Percentiles rank a stretch among this genome's conserved stretches.
Conservation (phyloP, 768 basidiomycete species). For the Termitomyces sp. region DNA sequence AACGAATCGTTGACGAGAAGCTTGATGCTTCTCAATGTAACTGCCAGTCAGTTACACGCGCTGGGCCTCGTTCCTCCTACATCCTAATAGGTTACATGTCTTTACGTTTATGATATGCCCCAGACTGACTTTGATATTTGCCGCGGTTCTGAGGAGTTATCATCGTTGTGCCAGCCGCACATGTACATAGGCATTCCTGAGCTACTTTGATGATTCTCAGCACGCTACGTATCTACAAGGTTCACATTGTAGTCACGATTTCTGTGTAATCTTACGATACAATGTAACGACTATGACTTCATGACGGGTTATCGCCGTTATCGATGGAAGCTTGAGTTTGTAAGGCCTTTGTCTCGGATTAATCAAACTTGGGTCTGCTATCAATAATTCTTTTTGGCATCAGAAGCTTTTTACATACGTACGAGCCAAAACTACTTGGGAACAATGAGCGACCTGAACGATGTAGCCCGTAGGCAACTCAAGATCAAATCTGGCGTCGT, state of each 20-base stretch:
- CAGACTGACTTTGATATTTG: slow-evolving; percentile 12
- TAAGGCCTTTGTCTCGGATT: slow-evolving; percentile 2
- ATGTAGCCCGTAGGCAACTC: slow-evolving; percentile 54
- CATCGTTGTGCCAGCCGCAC: slow-evolving; percentile 9
- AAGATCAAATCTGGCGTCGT: slow-evolving; percentile 71
- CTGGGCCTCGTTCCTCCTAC: slow-evolving; percentile 10
- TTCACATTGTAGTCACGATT: slow-evolving; percentile 38
- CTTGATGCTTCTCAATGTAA: slow-evolving; percentile 25
- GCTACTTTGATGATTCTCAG: slow-evolving; percentile 7
- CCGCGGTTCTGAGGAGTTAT: slow-evolving; percentile 16
- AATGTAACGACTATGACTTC: slow-evolving; percentile 28
- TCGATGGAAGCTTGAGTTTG: slow-evolving; percentile 7
- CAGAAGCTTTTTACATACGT: neutral
- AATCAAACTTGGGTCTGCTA: neutral
- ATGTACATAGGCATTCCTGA: slow-evolving; percentile 10
- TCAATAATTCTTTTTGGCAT: neutral
- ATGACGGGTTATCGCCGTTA: slow-evolving; percentile 10
- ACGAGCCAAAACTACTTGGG: neutral
- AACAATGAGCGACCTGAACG: slow-evolving; percentile 44
- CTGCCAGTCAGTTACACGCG: slow-evolving; percentile 15
- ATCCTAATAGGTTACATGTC: slow-evolving; percentile 12
- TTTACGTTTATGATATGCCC: slow-evolving; percentile 20
- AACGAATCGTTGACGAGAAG: slow-evolving; percentile 18
- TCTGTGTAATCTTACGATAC: slow-evolving; percentile 38
- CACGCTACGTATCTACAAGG: slow-evolving; percentile 23